phyloP scores from a whole-genome alignment of 2,329 filamentous ascomycete species.

The Ophiognomonia clavigignenti-juglandacearum region DNA sequence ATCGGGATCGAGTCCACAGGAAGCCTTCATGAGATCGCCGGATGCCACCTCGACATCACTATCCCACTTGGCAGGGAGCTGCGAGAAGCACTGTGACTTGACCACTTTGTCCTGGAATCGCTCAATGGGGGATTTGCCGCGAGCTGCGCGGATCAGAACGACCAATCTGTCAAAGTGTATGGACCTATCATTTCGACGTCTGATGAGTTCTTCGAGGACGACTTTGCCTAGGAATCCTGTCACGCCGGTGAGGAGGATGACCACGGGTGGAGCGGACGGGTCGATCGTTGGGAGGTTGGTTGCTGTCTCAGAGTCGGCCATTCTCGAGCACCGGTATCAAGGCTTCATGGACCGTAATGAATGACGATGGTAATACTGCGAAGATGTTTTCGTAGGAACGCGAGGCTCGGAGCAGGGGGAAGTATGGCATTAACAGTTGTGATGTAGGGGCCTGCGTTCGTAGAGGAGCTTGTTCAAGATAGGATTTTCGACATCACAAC shows the following conservation, averaged over 20 bases:
- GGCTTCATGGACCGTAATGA: not conserved
- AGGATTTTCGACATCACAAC: not conserved
- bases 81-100: constrained; percentile 12
- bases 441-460: not conserved
- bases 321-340: not conserved
- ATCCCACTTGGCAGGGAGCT: constrained; percentile 7
- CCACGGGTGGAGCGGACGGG: not conserved
- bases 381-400: constrained; percentile 2
- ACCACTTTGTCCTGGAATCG: constrained; percentile 4
- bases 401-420: not conserved
- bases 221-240: constrained; percentile 18
- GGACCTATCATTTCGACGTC: not conserved
- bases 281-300: no score
- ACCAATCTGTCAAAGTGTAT: constrained; percentile 8
- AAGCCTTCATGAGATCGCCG: constrained; percentile 12
- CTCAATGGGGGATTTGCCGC: constrained; percentile 1
- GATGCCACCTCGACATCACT: constrained; percentile 5
- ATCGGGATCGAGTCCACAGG: constrained; percentile 5
- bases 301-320: not conserved
- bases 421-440: not conserved
- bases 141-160: constrained; percentile 5
- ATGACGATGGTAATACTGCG: not conserved
- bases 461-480: not conserved
- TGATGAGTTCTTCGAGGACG: constrained; percentile 15
- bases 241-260: constrained; percentile 16